Base-by-base conservation (phyloP, 2,329 filamentous ascomycete genomes). In the Aspergillus chevalieri region DNA sequence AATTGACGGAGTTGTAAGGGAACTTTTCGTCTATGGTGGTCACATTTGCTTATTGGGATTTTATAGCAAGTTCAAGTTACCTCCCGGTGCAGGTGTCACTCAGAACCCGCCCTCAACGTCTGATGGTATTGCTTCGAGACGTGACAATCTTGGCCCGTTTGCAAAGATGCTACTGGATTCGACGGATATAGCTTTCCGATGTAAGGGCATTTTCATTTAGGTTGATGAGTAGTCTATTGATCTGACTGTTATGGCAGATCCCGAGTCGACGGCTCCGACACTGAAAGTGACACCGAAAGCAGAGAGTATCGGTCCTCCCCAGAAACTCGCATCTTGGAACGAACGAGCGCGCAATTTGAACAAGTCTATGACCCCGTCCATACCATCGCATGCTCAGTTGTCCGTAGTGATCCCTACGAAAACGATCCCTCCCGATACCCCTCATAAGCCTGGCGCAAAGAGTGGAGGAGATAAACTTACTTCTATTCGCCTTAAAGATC, bases 401-500 rank as follows among this genome's bases (percentile, higher is more conserved):
- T 67, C 73, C n/a, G 70, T 80, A 1, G 58, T 79, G 8, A 72
- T 80, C 47, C 77, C 76, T 15, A 64, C 71, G 15, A 67, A 74
- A 28, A 61, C 72, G n/a, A 50, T 66, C 3, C 70, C 69, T 30
- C 61, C 63, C n/a, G 66, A 66, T 43, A 62, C 69, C 33, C 68
- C 21, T 22, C 4, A 72, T 41, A 63, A 69, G 34, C 58, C 66
- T 38, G 50, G 63, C 9, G 65, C 68, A 45, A 60, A 64, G 51
- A 69, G 79, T 45, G 77, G 75, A 6, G 76, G 79, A 10, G 78
- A 81, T 48, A 81, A 79, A 45, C 67, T 81, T 2, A 72, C 85
- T 17, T 76, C 81, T 14, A 70, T 84, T 42, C 82, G 81, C 39
- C 74, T 89, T 2, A 70, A 63, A 50, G 89, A 94, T 61, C 88